Percentiles rank a stretch among this genome's conserved stretches.
Evolutionary conservation across 2,329 filamentous ascomycete genomes (phyloP).

Genomic region (Verticillium dahliae): DNA sequence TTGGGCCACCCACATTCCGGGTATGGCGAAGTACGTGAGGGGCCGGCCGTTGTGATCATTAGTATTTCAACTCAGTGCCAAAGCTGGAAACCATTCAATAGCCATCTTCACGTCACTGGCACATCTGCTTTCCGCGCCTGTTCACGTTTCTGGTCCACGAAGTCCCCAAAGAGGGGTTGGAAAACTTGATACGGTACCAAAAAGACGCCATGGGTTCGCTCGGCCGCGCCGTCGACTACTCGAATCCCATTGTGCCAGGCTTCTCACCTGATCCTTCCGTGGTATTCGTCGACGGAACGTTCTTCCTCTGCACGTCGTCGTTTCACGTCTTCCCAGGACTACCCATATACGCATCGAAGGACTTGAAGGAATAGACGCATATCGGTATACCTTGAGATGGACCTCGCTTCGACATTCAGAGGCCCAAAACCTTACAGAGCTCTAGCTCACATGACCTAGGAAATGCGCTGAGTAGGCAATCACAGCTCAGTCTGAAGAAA

Average conservation of each 20-base stretch:
- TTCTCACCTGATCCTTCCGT: slow-evolving; percentile 24
- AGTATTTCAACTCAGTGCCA: too few relatives aligned
- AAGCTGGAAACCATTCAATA: too few relatives aligned
- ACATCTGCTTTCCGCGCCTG: neutral
- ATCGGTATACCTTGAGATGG: slow-evolving; percentile 9
- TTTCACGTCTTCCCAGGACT: slow-evolving; percentile 54
- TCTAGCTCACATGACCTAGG: neutral
- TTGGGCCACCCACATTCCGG: neutral
- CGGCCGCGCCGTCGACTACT: neutral
- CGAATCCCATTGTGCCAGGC: slow-evolving; percentile 23
- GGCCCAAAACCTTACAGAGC: too few relatives aligned
- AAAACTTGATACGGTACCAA: too few relatives aligned
- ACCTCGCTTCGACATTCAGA: neutral
- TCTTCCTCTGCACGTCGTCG: slow-evolving; percentile 43
- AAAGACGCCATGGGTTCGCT: neutral
- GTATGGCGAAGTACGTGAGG: too few relatives aligned
- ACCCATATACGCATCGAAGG: slow-evolving; percentile 29
- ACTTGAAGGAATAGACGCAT: slow-evolving; percentile 23
- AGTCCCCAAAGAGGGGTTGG: too few relatives aligned
- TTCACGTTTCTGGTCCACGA: neutral
- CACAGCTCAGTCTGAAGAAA: slow-evolving; percentile 1
- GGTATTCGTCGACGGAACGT: slow-evolving; percentile 19
- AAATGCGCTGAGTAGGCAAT: slow-evolving; percentile 4
- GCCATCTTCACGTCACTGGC: too few relatives aligned
- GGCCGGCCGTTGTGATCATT: too few relatives aligned